Conservation (phyloP, 1,139 yeast genomes). For the Yamadazyma pseudoaaseri region DNA sequence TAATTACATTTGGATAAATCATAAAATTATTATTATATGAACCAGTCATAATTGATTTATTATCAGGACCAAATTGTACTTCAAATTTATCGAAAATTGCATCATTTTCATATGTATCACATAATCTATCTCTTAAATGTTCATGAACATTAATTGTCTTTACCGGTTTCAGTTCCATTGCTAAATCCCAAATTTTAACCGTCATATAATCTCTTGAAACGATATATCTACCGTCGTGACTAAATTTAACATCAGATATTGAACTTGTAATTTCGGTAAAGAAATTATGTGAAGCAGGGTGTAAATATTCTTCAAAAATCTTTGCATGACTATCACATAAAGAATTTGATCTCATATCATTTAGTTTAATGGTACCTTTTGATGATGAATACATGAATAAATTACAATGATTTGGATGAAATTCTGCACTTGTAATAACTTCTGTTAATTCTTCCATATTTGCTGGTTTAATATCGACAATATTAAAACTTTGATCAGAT, state of each 20-base stretch:
- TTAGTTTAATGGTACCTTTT: slow-evolving; percentile 91
- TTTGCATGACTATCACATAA: slow-evolving; percentile 90
- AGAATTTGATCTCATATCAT: slow-evolving; percentile 96
- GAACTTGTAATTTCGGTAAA: slow-evolving; percentile 97
- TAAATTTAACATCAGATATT: slow-evolving; percentile 90
- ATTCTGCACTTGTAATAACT: slow-evolving; percentile 96
- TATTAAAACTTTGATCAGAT: slow-evolving; percentile 93
- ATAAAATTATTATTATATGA: slow-evolving; percentile 95
- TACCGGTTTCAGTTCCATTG: slow-evolving; percentile 93
- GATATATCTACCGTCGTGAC: slow-evolving; percentile 89
- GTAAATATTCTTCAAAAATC: slow-evolving; percentile 88
- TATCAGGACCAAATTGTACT: slow-evolving; percentile 93
- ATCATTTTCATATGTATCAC: slow-evolving; percentile 98
- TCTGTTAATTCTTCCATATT: slow-evolving; percentile 99
- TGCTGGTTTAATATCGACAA: slow-evolving; percentile 96
- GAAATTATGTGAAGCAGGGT: slow-evolving; percentile 90
- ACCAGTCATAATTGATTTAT: slow-evolving; percentile 92
- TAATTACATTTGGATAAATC: slow-evolving; percentile 85
- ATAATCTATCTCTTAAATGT: slow-evolving; percentile 85
- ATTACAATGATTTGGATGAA: slow-evolving; percentile 92
- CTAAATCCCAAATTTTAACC: slow-evolving; percentile 96
- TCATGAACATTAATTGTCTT: slow-evolving; percentile 96
- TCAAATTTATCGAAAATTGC: slow-evolving; percentile 98
- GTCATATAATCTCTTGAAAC: slow-evolving; percentile 97
- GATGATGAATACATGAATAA: slow-evolving; percentile 95